Evolutionary conservation across 805 yeast species (phyloP), one percentile per base, ranked within the genome.

Genomic region (Schwanniomyces yamadae): DNA sequence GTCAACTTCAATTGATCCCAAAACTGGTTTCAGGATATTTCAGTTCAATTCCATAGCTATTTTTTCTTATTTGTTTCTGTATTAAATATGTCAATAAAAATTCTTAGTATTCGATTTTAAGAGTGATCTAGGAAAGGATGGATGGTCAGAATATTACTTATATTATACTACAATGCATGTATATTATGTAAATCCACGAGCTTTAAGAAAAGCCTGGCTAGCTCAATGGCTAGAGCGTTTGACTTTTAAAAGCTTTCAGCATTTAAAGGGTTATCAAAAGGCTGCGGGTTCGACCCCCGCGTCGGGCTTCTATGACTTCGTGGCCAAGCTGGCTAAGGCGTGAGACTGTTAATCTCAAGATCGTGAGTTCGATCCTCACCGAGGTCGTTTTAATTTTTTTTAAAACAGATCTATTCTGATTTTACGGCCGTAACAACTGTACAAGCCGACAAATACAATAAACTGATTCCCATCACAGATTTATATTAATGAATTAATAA

Each of bases 241-340:
- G 49, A 45, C 49, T 45, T 45, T 45, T 45, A 42, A 13, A 8
- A 21, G 23, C 23, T 8, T 21, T 6, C 23, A 20, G 10, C 23
- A 20, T 11, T 24, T 13, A 24, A 15, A 24, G 22, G 16, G 40
- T 13, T 27, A 47, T 45, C 49, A 44, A 45, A 47, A 45, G 50
- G 50, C 40, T 46, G 50, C 50, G 50, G 50, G 48, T 44, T 46
- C 50, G 50, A 46, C 38, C 37, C 50, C 50, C 50, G 50, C 50
- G 46, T 44, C 50, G 48, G 50, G 50, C 50, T 46, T 31, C 13
- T 18, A 33, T 5, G 41, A 37, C 41, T 37, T 21, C 41, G 41
- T 37, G 41, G 41, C 41, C 41, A 37, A 37, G 41, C 28, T 37
- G 41, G 41, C 41, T 37, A 37, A 37, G 41, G 38, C 38, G 38